A percentile compares a stretch with the other conserved stretches of the same genome.
Conservation (phyloP, 371 early-diverging fungal genomes). For the Mucor velutinosus region DNA sequence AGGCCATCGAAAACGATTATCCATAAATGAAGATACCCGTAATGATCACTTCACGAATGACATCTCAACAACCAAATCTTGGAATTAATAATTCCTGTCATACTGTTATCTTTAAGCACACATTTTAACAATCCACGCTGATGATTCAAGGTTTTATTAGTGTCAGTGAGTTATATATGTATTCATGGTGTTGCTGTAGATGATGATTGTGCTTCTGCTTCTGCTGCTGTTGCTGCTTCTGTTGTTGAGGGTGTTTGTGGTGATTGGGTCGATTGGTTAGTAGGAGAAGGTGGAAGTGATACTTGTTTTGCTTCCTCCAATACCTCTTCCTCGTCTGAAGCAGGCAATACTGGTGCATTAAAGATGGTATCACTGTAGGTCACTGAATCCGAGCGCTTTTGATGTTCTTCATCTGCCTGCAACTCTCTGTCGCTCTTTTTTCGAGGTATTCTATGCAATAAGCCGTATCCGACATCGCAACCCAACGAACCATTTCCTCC, state of each 20-base stretch:
- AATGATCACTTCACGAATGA: neutral
- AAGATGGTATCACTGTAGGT: slow-evolving; percentile 30
- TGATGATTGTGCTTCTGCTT: neutral
- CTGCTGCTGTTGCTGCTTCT: neutral
- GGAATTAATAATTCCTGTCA: neutral
- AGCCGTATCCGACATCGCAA: slow-evolving; percentile 72
- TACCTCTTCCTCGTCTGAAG: neutral
- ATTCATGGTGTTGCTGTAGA: neutral
- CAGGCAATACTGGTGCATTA: slow-evolving; percentile 22
- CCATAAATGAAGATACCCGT: neutral
- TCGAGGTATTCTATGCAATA: slow-evolving; percentile 34
- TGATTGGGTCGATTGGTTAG: neutral
- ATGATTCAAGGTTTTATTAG: neutral
- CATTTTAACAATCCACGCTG: neutral
- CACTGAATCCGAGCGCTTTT: slow-evolving; percentile 1
- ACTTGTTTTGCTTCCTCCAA: slow-evolving; percentile 17
- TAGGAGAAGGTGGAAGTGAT: slow-evolving; percentile 18
- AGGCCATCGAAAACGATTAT: neutral
- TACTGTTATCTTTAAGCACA: neutral
- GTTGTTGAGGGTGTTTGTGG: neutral
- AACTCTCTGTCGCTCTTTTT: slow-evolving; percentile 13
- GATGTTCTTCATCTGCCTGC: slow-evolving; percentile 6
- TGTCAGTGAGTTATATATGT: neutral
- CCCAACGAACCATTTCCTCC: slow-evolving; percentile 71
- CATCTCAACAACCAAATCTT: neutral